Evolutionary conservation across 495 filamentous ascomycete genomes (phyloP), one percentile per base, ranked within the genome.

Genomic region (Annulohypoxylon stygium): DNA sequence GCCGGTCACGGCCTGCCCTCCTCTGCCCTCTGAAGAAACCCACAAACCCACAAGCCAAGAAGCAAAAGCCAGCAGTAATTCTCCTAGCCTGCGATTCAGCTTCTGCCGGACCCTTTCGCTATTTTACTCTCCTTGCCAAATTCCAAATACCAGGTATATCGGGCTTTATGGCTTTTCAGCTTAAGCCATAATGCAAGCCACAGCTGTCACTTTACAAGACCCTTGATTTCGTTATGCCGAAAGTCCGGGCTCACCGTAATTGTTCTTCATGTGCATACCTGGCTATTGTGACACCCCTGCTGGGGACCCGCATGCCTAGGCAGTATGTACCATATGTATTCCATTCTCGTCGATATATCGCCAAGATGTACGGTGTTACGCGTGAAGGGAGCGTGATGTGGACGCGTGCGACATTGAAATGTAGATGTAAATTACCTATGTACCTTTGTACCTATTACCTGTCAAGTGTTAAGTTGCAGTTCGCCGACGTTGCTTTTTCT

Each of bases 121-220:
- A 26, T 26, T 51, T 51, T 26, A 9, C 47, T 26, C 18, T 14
- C 16, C 20, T 12, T 51, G 20, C n/a, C 12, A 1, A 0, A 30
- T 33, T 54, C 23, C 7, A 10, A 26, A 26, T 11, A 33, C 50
- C 25, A 33, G 50, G 50, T 54, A 54, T 54, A 9, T 33, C 23
- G 53, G 65, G 30, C 30, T 65, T 64, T 54, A 30, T 62, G 34
- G 70, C 37, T 65, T 64, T 54, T 41, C 57, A 23, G 70, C 37
- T 60, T 47, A 63, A 73, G 70, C 65, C 65, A 34, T 63, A 48
- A 65, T 73, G 65, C 65, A 73, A 73, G 71, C 71, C 65, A 73
- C 61, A 69, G 12, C 65, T 73, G 61, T 69, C 71, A 69, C 23
- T 54, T 47, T 26, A 20, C 33, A 8, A 45, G 14, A 57, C 30